Conservation (phyloP, 2,329 filamentous ascomycete genomes). For the Penicillium sp. region DNA sequence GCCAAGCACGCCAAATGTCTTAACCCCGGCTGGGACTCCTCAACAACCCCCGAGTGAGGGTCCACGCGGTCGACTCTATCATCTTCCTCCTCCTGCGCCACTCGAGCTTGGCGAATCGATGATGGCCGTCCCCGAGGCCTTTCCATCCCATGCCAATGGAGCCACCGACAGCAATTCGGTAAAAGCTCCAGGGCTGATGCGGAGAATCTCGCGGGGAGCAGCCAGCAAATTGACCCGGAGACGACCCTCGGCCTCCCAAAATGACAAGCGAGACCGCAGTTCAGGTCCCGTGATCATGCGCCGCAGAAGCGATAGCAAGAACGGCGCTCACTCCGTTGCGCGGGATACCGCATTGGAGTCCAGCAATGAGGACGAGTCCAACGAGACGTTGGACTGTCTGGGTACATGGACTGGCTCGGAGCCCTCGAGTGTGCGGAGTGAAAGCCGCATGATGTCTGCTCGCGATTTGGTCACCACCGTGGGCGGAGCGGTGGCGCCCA, state of each 20-base stretch:
- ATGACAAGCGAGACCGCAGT: slow-evolving; percentile 76
- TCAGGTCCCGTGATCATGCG: slow-evolving; percentile 84
- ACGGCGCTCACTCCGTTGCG: slow-evolving; percentile 52
- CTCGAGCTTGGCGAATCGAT: slow-evolving; percentile 71
- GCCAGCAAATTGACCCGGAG: slow-evolving; percentile 63
- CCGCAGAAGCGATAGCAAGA: slow-evolving; percentile 83
- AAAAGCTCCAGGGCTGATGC: slow-evolving; percentile 64
- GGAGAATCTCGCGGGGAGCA: slow-evolving; percentile 76
- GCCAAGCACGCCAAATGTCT: slow-evolving; percentile 27
- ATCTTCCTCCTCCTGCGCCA: slow-evolving; percentile 42
- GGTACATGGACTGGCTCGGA: slow-evolving; percentile 40
- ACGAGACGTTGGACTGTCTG: slow-evolving; percentile 43
- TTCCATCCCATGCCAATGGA: slow-evolving; percentile 38
- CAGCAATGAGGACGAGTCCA: slow-evolving; percentile 34
- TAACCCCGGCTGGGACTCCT: slow-evolving; percentile 33
- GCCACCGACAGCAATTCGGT: slow-evolving; percentile 45
- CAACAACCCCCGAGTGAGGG: slow-evolving; percentile 31
- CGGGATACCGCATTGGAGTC: slow-evolving; percentile 40
- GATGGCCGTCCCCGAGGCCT: slow-evolving; percentile 41
- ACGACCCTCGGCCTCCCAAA: slow-evolving; percentile 69
- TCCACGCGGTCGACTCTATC: slow-evolving; percentile 24
- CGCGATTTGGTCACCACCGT: slow-evolving; percentile 26
- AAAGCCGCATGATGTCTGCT: slow-evolving; percentile 29
- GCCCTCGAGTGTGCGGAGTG: slow-evolving; percentile 34
- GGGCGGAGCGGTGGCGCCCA: slow-evolving; percentile 48